Percentiles rank a stretch among this genome's conserved stretches.
Evolutionary conservation across 129 eudicot species (phyloP).

Genomic region (Ambrosia artemisiifolia): DNA sequence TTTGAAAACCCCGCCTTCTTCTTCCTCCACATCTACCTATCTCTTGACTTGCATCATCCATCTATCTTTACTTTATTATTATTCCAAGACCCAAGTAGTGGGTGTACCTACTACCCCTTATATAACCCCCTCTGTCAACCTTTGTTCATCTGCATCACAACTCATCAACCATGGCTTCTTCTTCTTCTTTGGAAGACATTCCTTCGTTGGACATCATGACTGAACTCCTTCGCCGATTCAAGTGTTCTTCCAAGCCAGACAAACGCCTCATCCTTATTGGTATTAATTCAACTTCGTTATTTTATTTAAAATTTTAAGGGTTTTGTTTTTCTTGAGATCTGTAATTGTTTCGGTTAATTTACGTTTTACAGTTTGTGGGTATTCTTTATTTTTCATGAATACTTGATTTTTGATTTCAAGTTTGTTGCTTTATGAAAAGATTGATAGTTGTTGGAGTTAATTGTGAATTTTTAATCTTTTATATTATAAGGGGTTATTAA

Average conservation of each 20-base stretch:
- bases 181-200: slow-evolving; percentile 41
- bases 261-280: slow-evolving; percentile 57
- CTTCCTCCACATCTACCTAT: slow-evolving; percentile 7
- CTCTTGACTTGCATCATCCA: background rate
- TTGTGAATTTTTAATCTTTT: background rate
- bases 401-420: slow-evolving; percentile 11
- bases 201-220: slow-evolving; percentile 46
- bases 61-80: background rate
- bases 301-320: background rate
- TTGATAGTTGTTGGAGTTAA: background rate
- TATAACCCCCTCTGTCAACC: background rate
- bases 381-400: background rate
- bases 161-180: slow-evolving; percentile 26
- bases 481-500: background rate
- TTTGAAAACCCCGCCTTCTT: slow-evolving; percentile 43
- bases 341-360: background rate
- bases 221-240: slow-evolving; percentile 57
- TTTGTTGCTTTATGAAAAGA: background rate
- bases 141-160: slow-evolving; percentile 1
- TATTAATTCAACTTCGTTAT: background rate
- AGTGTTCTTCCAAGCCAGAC: slow-evolving; percentile 47
- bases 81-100: slow-evolving; percentile 6
- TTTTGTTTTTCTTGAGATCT: slow-evolving; percentile 21
- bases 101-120: slow-evolving; percentile 29
- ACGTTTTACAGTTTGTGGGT: background rate